These are phyloP conservation scores for Diaporthe capsici DNA, from an alignment of 2,329 filamentous ascomycete genomes.

Conservation along the genomic window DNA sequence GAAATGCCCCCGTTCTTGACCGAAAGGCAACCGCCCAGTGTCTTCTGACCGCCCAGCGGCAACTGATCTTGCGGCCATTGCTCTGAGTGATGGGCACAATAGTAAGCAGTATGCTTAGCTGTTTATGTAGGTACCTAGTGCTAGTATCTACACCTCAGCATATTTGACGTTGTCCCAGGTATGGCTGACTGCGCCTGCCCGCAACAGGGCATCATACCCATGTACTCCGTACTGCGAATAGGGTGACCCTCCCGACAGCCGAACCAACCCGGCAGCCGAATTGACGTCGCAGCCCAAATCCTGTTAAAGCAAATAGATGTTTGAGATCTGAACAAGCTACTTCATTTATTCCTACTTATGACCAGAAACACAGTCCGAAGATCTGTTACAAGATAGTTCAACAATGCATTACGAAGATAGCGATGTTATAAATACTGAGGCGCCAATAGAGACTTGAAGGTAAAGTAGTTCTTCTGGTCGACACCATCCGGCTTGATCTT, in stretches of 20 bases:
- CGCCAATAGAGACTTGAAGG: too few species aligned
- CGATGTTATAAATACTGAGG: too few species aligned
- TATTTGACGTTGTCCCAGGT: neutral
- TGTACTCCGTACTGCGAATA: too few species aligned
- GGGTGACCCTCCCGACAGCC: neutral
- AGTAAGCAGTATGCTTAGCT: neutral
- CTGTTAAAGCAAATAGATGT: neutral
- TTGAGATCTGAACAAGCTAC: too few species aligned
- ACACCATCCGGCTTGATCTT: neutral
- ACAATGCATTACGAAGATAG: too few species aligned
- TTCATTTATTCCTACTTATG: neutral
- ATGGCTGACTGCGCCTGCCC: neutral
- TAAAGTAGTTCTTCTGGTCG: neutral
- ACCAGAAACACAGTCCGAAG: too few species aligned
- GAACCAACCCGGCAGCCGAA: neutral
- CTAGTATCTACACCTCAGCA: neutral
- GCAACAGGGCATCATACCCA: neutral
- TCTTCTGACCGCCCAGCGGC: neutral
- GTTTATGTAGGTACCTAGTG: neutral
- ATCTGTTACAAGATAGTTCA: too few species aligned
- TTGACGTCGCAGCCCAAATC: neutral
- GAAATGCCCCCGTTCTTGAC: neutral
- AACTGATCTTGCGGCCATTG: neutral
- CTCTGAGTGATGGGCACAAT: neutral
- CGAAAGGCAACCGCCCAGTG: too few species aligned